Evolutionary conservation across 2,329 filamentous ascomycete species (phyloP).

Genomic region (Fusarium newnesense): DNA sequence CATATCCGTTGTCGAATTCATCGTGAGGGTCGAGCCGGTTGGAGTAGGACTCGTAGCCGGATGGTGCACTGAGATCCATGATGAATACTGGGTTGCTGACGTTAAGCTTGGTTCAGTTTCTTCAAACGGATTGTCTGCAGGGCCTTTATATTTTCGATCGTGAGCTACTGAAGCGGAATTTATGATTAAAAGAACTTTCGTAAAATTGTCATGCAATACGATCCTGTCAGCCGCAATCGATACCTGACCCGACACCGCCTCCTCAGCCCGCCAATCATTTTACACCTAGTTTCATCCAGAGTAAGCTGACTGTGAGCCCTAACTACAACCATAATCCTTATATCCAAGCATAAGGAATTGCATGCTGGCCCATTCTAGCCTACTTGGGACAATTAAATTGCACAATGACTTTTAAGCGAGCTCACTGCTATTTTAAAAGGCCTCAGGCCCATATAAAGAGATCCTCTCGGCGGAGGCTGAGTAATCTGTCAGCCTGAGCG

Average conservation of each 20-base stretch:
- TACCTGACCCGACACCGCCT: neutral
- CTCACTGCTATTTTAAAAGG: neutral
- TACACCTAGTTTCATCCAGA: neutral
- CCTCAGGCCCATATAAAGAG: neutral
- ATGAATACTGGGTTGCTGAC: neutral
- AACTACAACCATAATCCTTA: neutral
- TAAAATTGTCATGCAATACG: neutral
- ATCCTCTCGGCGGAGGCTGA: neutral
- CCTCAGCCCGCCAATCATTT: neutral
- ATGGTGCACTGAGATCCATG: constrained; percentile 7
- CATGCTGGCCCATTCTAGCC: neutral
- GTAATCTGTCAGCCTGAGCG: neutral
- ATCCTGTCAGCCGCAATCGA: neutral
- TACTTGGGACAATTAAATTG: neutral
- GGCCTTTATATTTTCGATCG: neutral
- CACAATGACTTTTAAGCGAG: neutral
- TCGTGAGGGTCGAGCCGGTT: constrained; percentile 18
- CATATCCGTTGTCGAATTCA: neutral
- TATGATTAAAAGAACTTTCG: neutral
- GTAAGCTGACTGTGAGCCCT: neutral
- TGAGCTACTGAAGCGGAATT: neutral
- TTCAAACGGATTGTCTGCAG: neutral
- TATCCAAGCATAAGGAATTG: neutral
- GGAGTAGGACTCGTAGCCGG: constrained; percentile 12
- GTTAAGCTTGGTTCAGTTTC: neutral